Conservation (phyloP, 1,284 basidiomycete genomes). For the Ustilago bromivora region DNA sequence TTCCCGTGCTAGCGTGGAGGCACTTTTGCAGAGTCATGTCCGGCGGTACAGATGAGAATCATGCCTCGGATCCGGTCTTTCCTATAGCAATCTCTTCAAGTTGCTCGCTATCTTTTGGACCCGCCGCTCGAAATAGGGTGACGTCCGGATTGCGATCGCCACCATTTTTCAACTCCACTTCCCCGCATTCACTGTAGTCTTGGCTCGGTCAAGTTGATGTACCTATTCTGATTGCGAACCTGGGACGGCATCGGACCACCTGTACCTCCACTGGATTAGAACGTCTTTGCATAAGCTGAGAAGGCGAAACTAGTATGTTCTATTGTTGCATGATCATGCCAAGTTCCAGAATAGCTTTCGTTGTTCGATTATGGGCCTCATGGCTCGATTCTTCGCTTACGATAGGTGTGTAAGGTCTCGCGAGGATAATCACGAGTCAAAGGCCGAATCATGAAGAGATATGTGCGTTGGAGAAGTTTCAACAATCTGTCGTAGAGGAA, state of each 20-base stretch:
- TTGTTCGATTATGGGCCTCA: neutral
- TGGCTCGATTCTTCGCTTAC: neutral
- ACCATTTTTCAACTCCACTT: neutral
- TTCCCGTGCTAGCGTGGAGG: neutral
- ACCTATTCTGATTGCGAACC: no score
- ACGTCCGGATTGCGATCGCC: neutral
- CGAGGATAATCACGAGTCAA: neutral
- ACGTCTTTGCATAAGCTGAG: neutral
- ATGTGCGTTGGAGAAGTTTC: neutral
- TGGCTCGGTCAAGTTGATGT: no score
- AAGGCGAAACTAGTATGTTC: neutral
- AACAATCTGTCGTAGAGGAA: neutral
- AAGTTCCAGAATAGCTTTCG: neutral
- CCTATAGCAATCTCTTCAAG: neutral
- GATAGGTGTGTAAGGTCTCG: neutral
- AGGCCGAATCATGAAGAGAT: neutral
- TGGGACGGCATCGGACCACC: no score
- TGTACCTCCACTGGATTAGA: neutral
- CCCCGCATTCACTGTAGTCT: neutral
- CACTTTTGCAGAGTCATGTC: neutral
- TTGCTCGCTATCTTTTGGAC: neutral
- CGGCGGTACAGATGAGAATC: neutral
- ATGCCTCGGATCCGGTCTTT: neutral
- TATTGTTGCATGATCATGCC: neutral
- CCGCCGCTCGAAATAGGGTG: neutral